phyloP scores from a whole-genome alignment of 2,329 filamentous ascomycete genomes.

The Xylariaceae sp. region DNA sequence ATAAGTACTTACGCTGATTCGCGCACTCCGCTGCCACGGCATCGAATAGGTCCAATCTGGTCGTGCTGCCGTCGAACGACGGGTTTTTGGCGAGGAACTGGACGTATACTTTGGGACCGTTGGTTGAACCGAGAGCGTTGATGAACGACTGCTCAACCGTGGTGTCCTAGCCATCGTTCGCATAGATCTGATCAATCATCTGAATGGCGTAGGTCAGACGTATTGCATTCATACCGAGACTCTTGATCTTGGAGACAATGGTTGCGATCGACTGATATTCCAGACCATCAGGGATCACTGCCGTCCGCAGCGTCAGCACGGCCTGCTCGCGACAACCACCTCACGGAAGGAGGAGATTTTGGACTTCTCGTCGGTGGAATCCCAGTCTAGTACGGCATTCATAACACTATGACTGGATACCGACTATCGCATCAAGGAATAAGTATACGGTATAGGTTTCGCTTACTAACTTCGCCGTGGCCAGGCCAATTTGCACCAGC shows the following conservation, averaged over 20 bases:
- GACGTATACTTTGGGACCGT: constrained; percentile 48
- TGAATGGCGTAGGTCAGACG: constrained; percentile 61
- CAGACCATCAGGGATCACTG: constrained; percentile 58
- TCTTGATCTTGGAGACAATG: constrained; percentile 54
- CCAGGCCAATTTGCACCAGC: constrained; percentile 61
- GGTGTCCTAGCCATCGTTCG: constrained; percentile 45
- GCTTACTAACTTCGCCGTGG: constrained; percentile 48
- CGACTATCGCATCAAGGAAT: neutral
- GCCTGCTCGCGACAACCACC: neutral
- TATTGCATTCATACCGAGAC: constrained; percentile 59
- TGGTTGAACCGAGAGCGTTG: constrained; percentile 45
- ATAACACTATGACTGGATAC: neutral
- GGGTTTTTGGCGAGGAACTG: constrained; percentile 56
- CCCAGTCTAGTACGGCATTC: no score
- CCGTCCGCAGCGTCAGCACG: neutral
- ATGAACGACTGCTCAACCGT: constrained; percentile 44
- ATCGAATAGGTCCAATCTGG: constrained; percentile 50
- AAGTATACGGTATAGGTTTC: neutral
- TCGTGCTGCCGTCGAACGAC: constrained; percentile 50
- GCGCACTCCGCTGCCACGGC: constrained; percentile 56
- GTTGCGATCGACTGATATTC: constrained; percentile 55
- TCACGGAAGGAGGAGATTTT: neutral
- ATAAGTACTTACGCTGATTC: constrained; percentile 40
- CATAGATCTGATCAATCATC: constrained; percentile 57
- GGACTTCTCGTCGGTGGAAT: no score